Percentiles rank a stretch among this genome's conserved stretches.
Conservation (phyloP, 495 filamentous ascomycete species). For the Achaetomiella virescens region DNA sequence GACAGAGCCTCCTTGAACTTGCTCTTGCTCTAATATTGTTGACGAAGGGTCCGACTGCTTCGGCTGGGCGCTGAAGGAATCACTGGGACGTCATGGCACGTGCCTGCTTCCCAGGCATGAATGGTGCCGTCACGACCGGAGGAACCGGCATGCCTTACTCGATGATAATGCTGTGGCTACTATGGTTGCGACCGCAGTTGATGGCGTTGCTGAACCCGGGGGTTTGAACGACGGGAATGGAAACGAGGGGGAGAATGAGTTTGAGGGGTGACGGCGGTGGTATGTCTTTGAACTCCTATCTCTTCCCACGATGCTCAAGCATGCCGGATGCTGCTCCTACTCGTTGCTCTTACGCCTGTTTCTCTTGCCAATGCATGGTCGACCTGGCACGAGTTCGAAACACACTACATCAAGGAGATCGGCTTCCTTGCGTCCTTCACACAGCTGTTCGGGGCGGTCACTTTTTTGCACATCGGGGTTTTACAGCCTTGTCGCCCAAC, state of each 20-base stretch:
- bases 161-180: not conserved
- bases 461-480: slow-evolving; percentile 66
- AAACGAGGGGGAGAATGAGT: not conserved
- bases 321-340: too few relatives aligned
- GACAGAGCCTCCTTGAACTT: too few relatives aligned
- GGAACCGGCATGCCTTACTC: slow-evolving; percentile 4
- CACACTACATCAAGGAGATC: slow-evolving; percentile 61
- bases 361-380: slow-evolving; percentile 57
- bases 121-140: slow-evolving; percentile 52
- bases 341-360: too few relatives aligned
- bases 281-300: not conserved
- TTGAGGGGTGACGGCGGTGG: not conserved
- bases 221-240: not conserved
- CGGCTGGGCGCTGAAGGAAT: slow-evolving; percentile 60
- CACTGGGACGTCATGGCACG: slow-evolving; percentile 32
- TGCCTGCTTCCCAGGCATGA: slow-evolving; percentile 27
- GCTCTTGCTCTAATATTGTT: too few relatives aligned
- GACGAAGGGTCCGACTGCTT: slow-evolving; percentile 50
- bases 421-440: slow-evolving; percentile 60
- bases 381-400: slow-evolving; percentile 47
- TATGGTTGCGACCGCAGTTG: not conserved
- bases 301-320: too few relatives aligned
- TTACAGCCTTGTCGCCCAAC: slow-evolving; percentile 59
- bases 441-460: slow-evolving; percentile 56
- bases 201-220: not conserved